A percentile compares a stretch with the other conserved stretches of the same genome.
phyloP scores from a whole-genome alignment of 148 eudicot species.

The Rhododendron kiyosumense region DNA sequence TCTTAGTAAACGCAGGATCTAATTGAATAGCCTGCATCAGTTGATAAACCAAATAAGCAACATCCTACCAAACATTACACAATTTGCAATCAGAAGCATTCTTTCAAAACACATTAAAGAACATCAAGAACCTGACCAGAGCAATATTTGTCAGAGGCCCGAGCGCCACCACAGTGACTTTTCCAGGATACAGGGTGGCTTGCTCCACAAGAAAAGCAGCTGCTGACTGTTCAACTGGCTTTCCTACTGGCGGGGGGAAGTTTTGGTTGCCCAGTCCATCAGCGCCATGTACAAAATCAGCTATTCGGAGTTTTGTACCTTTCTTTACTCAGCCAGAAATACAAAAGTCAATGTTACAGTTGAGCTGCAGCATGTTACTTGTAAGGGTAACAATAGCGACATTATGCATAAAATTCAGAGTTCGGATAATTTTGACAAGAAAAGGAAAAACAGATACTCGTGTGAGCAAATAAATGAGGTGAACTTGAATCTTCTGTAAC shows the following conservation, averaged over 20 bases:
- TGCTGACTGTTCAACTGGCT: constrained; percentile 72
- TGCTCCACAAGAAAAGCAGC: constrained; percentile 65
- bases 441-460: not conserved
- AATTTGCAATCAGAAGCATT: not conserved
- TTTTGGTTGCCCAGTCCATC: constrained; percentile 97
- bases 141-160: constrained; percentile 97
- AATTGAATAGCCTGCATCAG: constrained; percentile 60
- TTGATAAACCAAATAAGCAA: constrained; percentile 10
- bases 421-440: not conserved
- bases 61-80: constrained; percentile 14
- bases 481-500: not conserved
- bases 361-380: not conserved
- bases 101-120: not conserved
- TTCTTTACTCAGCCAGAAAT: constrained; percentile 41
- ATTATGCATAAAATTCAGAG: constrained; percentile 4
- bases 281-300: constrained; percentile 90
- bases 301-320: constrained; percentile 88
- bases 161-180: constrained; percentile 83
- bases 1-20: constrained; percentile 64
- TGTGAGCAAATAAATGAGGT: not conserved
- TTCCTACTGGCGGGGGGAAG: constrained; percentile 81
- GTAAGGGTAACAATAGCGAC: not conserved
- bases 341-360: constrained; percentile 9
- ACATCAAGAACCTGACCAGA: constrained; percentile 50
- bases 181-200: constrained; percentile 68